A percentile compares a stretch with the other conserved stretches of the same genome.
Conservation (phyloP, 441 rosid species). For the Pelargonium myrrhifolium region DNA sequence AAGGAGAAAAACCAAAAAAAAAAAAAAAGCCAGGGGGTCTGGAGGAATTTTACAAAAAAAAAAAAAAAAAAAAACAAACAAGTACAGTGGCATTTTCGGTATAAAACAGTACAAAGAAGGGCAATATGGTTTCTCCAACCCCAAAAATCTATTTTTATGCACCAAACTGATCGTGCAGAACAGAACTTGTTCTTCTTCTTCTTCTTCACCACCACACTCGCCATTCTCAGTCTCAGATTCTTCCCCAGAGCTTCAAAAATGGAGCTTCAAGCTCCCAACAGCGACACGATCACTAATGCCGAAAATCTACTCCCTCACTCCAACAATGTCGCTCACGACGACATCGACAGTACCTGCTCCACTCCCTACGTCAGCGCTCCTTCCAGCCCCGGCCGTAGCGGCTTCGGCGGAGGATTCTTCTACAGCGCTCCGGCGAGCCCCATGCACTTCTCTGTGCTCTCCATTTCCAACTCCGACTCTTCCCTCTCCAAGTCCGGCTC, state of each 20-base stretch:
- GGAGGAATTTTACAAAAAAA: too few relatives aligned
- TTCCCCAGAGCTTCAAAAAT: conserved; percentile 6
- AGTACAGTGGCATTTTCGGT: too few relatives aligned
- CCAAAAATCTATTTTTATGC: too few relatives aligned
- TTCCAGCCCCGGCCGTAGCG: conserved; percentile 69
- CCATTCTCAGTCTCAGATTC: too few relatives aligned
- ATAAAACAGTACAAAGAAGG: too few relatives aligned
- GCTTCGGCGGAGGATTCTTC: conserved; percentile 44
- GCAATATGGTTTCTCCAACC: too few relatives aligned
- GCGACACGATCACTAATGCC: conserved; percentile 12
- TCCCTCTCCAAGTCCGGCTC: conserved; percentile 27
- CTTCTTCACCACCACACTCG: too few relatives aligned
- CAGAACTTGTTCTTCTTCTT: too few relatives aligned
- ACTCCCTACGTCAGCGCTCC: conserved; percentile 95
- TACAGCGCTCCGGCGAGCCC: conserved; percentile 96
- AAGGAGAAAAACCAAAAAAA: too few relatives aligned
- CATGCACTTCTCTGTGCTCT: conserved; percentile 61
- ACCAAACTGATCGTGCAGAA: too few relatives aligned
- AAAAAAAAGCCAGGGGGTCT: too few relatives aligned
- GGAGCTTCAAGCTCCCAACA: conserved; percentile 24
- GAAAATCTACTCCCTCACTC: not conserved
- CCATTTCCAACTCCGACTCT: conserved; percentile 23
- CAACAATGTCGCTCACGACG: conserved; percentile 33
- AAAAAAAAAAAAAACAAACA: too few relatives aligned
- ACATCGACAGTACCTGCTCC: conserved; percentile 58